These are phyloP conservation scores for Macrocystidia cucumis DNA, from an alignment of 1,284 basidiomycete genomes.

Conservation along the genomic window DNA sequence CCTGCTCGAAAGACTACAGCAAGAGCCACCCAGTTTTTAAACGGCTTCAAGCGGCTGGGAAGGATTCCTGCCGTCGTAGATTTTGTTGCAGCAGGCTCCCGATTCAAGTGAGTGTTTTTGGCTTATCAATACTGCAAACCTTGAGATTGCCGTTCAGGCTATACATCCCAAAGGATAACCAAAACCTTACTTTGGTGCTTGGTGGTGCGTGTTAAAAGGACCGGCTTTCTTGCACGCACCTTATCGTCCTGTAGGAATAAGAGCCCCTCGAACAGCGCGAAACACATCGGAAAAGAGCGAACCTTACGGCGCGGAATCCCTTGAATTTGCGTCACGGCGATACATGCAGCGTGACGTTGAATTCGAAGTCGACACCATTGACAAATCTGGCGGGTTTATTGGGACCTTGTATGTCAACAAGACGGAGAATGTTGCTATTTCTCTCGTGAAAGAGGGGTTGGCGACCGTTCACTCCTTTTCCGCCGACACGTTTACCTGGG, in stretches of 20 bases:
- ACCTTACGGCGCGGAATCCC: conserved; percentile 81
- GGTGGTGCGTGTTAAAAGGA: conserved; percentile 44
- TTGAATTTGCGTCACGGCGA: conserved; percentile 71
- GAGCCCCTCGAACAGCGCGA: conserved; percentile 76
- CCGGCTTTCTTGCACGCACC: conserved; percentile 6
- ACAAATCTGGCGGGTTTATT: conserved; percentile 96
- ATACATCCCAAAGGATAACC: conserved; percentile 86
- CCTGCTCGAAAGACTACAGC: conserved; percentile 42
- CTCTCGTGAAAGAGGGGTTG: conserved; percentile 80
- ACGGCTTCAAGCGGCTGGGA: conserved; percentile 87
- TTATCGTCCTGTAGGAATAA: conserved; percentile 49
- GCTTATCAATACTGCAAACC: conserved; percentile 1
- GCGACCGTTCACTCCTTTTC: conserved; percentile 86
- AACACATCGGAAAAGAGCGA: conserved; percentile 84
- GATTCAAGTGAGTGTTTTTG: conserved; percentile 69
- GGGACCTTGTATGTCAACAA: conserved; percentile 84
- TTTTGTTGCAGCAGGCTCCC: conserved; percentile 88
- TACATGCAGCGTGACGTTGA: conserved; percentile 96
- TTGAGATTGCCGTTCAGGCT: conserved; percentile 39
- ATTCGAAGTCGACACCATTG: conserved; percentile 82
- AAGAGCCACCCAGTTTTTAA: conserved; percentile 82
- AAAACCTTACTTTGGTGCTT: conserved; percentile 84
- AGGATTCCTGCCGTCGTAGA: conserved; percentile 84
- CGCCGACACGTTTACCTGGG: conserved; percentile 76
- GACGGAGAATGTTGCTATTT: conserved; percentile 78